Evolutionary conservation across 1,284 basidiomycete genomes (phyloP), one percentile per base, ranked within the genome.

Genomic region (Cryptococcus depauperatus): DNA sequence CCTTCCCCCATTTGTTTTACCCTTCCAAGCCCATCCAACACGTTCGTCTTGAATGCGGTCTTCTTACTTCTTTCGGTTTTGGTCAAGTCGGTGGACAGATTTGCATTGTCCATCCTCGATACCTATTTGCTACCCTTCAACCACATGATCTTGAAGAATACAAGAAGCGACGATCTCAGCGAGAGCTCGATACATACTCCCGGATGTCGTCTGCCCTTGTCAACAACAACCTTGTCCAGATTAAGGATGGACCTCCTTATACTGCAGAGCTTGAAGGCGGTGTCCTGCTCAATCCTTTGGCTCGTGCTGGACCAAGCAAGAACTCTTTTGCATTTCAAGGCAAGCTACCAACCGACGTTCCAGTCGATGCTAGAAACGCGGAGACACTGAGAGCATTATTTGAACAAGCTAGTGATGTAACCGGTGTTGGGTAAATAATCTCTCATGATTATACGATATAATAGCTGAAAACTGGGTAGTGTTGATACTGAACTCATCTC

Each of bases 51-150:
- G 83, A 85, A 51, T 85, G 85, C 40, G 89, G 88, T 72, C 77
- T 90, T 51, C 85, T 93, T 77, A 96, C 93, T 3, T 96, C 91
- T 16, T 98, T 98, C 75, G 95, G 95, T 61, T 98, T 98, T 77
- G 95, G 93, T 61, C 95, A 98, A 79, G 92, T 96, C 56, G 95
- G 93, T 54, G 95, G 93, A 52, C 87, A 84, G 51, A 84, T 82
- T 39, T 78, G 93, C 53, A 76, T 96, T 57, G 69, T 98, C 46
- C 84, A 98, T 72, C 90, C 95, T 41, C 85, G 87, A 56, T 90
- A 89, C 75, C 77, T 96, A 52, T 83, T 91, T 56, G 93, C 83
- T 43, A 77, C 85, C 11, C 73, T 97, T 35, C 81, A 86, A 52
- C 78, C 83, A 2, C 74, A 79, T 25, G 69, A 77, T 51, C 93